Percentiles rank a stretch among this genome's conserved stretches.
Evolutionary conservation across 1,284 basidiomycete species (phyloP).

Genomic region (Porodaedalea pini): DNA sequence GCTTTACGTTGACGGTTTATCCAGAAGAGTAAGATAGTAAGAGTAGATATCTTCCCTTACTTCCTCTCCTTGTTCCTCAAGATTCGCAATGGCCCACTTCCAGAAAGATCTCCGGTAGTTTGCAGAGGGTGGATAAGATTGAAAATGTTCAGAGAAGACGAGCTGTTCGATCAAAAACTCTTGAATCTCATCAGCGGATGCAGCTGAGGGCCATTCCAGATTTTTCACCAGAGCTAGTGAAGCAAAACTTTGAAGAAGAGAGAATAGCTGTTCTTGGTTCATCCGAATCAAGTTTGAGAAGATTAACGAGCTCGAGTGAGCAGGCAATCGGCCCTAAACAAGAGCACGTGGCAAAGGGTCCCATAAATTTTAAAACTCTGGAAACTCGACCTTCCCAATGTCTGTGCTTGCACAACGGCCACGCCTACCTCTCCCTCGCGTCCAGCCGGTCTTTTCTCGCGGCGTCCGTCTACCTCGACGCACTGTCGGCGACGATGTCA

Average conservation of each 20-base stretch:
- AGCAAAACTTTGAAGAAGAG: constrained; percentile 51
- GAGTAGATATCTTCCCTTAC: constrained; percentile 63
- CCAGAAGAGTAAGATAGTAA: constrained; percentile 48
- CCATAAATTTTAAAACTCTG: neutral
- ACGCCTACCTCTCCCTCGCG: constrained; percentile 4
- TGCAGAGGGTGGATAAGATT: constrained; percentile 53
- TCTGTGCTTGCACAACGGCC: constrained; percentile 12
- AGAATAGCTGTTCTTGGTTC: constrained; percentile 31
- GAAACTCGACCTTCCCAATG: constrained; percentile 5
- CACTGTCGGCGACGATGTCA: constrained; percentile 8
- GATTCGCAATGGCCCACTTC: constrained; percentile 59
- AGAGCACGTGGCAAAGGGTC: constrained; percentile 1
- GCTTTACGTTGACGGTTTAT: constrained; percentile 34
- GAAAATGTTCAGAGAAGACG: constrained; percentile 49
- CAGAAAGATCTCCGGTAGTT: constrained; percentile 64
- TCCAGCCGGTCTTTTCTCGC: constrained; percentile 6
- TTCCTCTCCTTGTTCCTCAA: constrained; percentile 54
- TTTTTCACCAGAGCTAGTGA: constrained; percentile 44
- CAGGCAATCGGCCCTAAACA: constrained; percentile 13
- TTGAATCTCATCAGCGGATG: constrained; percentile 40
- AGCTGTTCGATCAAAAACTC: constrained; percentile 50
- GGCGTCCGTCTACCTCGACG: constrained; percentile 8
- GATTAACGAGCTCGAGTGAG: neutral
- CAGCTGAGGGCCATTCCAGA: constrained; percentile 37
- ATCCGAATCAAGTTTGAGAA: neutral